Evolutionary conservation across 768 basidiomycete species (phyloP), one percentile per base, ranked within the genome.

Genomic region (Russula abietina): DNA sequence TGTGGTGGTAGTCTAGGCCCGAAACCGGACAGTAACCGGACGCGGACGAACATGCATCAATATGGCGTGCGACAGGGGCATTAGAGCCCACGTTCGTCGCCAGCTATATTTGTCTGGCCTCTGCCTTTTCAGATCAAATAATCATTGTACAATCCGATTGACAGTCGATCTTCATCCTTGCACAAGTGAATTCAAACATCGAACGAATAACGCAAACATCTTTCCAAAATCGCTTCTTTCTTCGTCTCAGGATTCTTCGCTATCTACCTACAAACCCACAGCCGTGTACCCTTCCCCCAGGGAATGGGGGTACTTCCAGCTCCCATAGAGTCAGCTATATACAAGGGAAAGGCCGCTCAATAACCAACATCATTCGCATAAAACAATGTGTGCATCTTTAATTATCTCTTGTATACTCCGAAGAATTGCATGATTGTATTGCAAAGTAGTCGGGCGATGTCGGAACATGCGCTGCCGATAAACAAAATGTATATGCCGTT

Each of bases 1-100:
- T 87, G 71, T 87, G 84, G 84, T 77, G 77, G 22, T 51, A 56
- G 56, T 52, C 53, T 17, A 24, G 57, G 49, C 33, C 48, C 43
- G 26, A 43, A 48, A 61, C 36, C 24, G 17, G 32, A 53, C 30
- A 50, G n/a, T n/a, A n/a, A n/a, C n/a, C 36, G 12, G 32, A 53
- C 30, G 59, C 3, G 28, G 28, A 30, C 28, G 28, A 33, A 53
- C 45, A 36, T 30, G 14, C 17, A n/a, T 45, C 32, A 53, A 58
- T 28, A 57, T n/a, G 17, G 45, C 56, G 45, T 57, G 28, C 26
- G 26, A 57, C 38, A 39, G 33, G 33, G 26, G 46, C 38, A 39
- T 56, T 30, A 10, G 22, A 55, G 10, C 48, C 16, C 56, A 62
- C 33, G 50, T 57, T 36, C 55, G 55, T 30, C 9, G 17, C 38